Base-by-base conservation (phyloP, 768 basidiomycete genomes). In the Russula ochroleuca region DNA sequence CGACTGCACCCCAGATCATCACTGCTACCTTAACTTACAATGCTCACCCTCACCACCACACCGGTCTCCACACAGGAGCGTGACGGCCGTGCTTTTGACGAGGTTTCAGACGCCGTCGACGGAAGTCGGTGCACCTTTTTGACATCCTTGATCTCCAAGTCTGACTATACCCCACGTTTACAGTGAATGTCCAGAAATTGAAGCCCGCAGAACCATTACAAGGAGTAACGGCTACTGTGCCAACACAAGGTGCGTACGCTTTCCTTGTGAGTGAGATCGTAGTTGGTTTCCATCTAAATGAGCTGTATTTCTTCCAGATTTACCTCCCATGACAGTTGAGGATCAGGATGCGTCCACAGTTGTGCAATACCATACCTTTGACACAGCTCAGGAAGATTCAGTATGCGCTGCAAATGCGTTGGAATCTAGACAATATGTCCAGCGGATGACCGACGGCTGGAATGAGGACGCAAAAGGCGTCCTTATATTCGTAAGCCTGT, bases 401-500 rank as follows among this genome's bases (percentile, higher is more conserved):
- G 53, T 23, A 2, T 58, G 49, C 55, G 47, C 63, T 15, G 41
- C 21, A 25, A 61, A 61, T 31, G 28, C 61, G 23, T 3, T n/a
- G 1, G 55, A 52, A n/a, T 51, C 57, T 7, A 15, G 52, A 45
- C 48, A 55, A 15, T 17, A 56, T 25, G 61, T 55, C 52, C 48
- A n/a, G 5, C 41, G 15, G 14, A 17, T 63, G 1, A 35, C 40
- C 23, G 59, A 67, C 13, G 19, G 23, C 1, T 65, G 63, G 66
- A 67, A 58, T 35, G 59, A 43, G 3, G 63, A 67, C 4, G 60
- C 56, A 17, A 45, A 57, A 23, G 64, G 55, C 17, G 49, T 67
- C 35, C 50, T 67, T 8, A 56, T 61, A 31, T 67, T 67, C 47
- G 63, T 67, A 65, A 55, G 66, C 5, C 2, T 35, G 3, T 40